Base-by-base conservation (phyloP, 2,329 filamentous ascomycete genomes). In the Verticillium albo-atrum region DNA sequence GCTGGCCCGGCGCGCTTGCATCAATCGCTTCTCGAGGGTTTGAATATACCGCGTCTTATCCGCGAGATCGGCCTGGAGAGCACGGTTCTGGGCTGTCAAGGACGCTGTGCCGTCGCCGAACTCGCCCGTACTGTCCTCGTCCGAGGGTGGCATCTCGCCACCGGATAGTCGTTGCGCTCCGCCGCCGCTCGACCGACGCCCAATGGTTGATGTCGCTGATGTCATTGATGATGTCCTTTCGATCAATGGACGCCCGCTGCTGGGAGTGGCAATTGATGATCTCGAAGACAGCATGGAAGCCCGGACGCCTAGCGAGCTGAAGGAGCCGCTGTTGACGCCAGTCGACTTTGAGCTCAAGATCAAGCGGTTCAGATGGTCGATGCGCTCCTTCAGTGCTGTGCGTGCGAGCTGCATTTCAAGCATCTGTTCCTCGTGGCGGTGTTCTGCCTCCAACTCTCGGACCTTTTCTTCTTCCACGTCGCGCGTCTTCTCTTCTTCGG, bases 41-140 rank as follows among this genome's bases (percentile, higher is more conserved):
- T 90, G 84, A 66, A 98, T 98, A 73, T 99, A 99, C 32, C 95
- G 89, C 67, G 95, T 98, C 78, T 97, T 97, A 75, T 99, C 95
- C n/a, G 85, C 86, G 54, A 99, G 83, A 72, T 99, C 95, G n/a
- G 92, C 87, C 72, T 97, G 95, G 54, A 99, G 77, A n/a, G 96
- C 90, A 55, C 88, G 86, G 66, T 97, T 92, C 70, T 97, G 95
- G n/a, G 91, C 85, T 51, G 88, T 79, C 55, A 96, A 76, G 26
- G 90, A 91, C 7, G 95, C 95, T 27, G 84, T 89, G 1, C 93
- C 94, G 67, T 97, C 92, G 20, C 90, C 93, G 69, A 89, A 94
- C 68, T 96, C 92, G 56, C 91, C 93, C 15, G 88, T 70, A 50
- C 85, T 89, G 60, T 92, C 89, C 14, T 92, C 87, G 20, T 84